Base-by-base conservation (phyloP, 2,329 filamentous ascomycete genomes). In the Pseudogymnoascus sp. region DNA sequence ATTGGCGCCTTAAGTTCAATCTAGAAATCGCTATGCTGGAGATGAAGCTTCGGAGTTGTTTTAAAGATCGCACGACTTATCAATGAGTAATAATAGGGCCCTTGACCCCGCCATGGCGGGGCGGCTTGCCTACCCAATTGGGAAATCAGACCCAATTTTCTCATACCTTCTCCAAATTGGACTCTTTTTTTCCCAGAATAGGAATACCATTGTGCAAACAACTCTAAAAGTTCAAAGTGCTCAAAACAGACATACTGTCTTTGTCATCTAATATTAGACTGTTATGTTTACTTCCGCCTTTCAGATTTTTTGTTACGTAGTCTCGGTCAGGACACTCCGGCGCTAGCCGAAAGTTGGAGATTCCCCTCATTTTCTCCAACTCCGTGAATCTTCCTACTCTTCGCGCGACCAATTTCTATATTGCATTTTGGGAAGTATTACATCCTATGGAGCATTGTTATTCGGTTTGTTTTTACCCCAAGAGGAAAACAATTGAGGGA, bases 31-130 rank as follows among this genome's bases (percentile, higher is more conserved):
- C 34, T 41, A 25, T 61, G 19, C 36, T 61, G 36, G 3, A 43
- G 60, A 25, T 6, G 60, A 41, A 4, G n/a, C 19, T 3, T n/a
- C 5, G 8, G 39, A 10, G 57, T 64, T 36, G 61, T 60, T 57
- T 61, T n/a, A 57, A 61, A 48, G 31, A 7, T 43, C 16, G 63
- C 63, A n/a, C 41, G 57, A 61, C 14, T 61, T 19, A 41, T 61
- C 39, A n/a, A 25, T 36, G 21, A 37, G 41, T 43, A 43, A 41
- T 23, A 41, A n/a, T 16, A 16, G 19, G 21, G 60, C 19, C 34
- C 11, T 61, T 41, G 11, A 61, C 60, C 39, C 60, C 60, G 23
- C 39, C 34, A 10, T 25, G 51, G 51, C 25, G 51, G 51, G 28
- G 28, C 51, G 16, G 19, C 60, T 61, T 61, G 60, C 60, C 60